These are phyloP conservation scores for Westerdykella sp. DNA, from an alignment of 2,329 filamentous ascomycete genomes.

Conservation along the genomic window DNA sequence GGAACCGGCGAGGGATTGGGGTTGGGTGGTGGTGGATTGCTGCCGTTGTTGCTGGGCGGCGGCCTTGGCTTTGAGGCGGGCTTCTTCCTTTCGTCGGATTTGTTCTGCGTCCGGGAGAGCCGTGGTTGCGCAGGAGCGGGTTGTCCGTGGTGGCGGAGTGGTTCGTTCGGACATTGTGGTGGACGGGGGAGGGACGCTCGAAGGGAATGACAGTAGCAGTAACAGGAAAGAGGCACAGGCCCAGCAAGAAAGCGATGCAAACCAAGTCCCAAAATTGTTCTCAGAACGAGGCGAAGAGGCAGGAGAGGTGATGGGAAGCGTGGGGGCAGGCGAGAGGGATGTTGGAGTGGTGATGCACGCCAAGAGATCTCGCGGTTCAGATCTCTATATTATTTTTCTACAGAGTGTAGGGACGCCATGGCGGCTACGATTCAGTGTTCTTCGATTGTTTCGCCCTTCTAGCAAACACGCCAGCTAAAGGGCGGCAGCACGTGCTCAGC, in stretches of 20 bases:
- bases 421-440: too few species aligned
- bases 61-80: conserved; percentile 81
- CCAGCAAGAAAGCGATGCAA: too few species aligned
- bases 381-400: too few species aligned
- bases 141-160: conserved; percentile 44
- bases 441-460: too few species aligned
- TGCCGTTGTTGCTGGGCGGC: conserved; percentile 47
- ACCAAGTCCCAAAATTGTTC: too few species aligned
- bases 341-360: conserved; percentile 15
- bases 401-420: too few species aligned
- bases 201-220: neutral
- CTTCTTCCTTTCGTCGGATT: conserved; percentile 68
- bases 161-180: conserved; percentile 37
- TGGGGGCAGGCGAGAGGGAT: conserved; percentile 10
- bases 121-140: conserved; percentile 36
- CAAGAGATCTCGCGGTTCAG: conserved; percentile 18
- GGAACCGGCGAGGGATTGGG: conserved; percentile 45
- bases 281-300: too few species aligned
- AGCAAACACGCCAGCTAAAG: too few species aligned
- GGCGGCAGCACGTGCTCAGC: too few species aligned
- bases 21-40: conserved; percentile 8
- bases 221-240: too few species aligned
- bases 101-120: conserved; percentile 54
- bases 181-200: neutral
- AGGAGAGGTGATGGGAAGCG: too few species aligned